Percentiles rank a stretch among this genome's conserved stretches.
Conservation (phyloP, 2,329 filamentous ascomycete genomes). For the Corinectria fuckeliana region DNA sequence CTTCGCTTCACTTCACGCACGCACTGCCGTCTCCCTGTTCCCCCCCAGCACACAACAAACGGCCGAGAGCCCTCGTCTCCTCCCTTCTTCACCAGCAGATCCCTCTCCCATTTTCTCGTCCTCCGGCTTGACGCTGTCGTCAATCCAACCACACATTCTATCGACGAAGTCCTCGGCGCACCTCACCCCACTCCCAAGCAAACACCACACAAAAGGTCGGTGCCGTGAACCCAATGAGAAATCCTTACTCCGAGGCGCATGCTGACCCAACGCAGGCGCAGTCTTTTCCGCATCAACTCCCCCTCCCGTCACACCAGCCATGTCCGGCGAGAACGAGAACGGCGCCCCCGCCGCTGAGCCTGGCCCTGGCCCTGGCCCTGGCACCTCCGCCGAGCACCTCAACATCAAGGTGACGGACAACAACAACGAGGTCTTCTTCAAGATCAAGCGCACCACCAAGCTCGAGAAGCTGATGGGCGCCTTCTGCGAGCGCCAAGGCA, state of each 20-base stretch:
- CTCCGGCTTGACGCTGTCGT: neutral
- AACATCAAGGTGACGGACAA: conserved; percentile 99
- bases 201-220: conserved; percentile 12
- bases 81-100: neutral
- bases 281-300: neutral
- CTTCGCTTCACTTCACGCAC: conserved; percentile 30
- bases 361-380: conserved; percentile 52
- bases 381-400: conserved; percentile 78
- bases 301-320: conserved; percentile 40
- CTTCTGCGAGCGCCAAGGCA: conserved; percentile 96
- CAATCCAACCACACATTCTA: neutral
- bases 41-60: conserved; percentile 18
- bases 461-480: conserved; percentile 98
- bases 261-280: conserved; percentile 25
- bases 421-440: conserved; percentile 99
- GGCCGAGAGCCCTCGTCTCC: neutral
- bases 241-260: conserved; percentile 2
- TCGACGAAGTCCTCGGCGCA: neutral
- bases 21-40: conserved; percentile 22
- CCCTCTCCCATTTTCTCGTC: neutral
- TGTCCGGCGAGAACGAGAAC: conserved; percentile 56
- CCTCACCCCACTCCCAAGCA: conserved; percentile 7
- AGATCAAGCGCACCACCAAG: conserved; percentile 96
- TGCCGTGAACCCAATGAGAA: conserved; percentile 8
- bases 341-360: conserved; percentile 57